Evolutionary conservation across 2,329 filamentous ascomycete genomes (phyloP), one percentile per base, ranked within the genome.

Genomic region (Pseudopithomyces chartarum): DNA sequence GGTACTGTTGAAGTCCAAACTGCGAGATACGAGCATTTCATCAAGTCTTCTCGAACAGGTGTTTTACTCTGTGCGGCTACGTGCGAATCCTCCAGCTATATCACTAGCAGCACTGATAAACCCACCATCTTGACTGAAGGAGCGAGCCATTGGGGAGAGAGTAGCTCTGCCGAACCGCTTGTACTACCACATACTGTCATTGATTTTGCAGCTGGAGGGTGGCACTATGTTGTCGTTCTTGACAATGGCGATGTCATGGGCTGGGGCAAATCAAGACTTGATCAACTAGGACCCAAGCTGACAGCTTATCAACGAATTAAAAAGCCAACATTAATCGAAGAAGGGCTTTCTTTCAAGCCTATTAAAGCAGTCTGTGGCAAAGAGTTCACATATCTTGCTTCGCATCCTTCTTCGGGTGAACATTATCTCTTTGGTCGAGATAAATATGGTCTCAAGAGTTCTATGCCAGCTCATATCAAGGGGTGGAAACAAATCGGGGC

Each of bases 211-310:
- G 89, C 90, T 11, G 87, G 90, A 32, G 90, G 96, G 81, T 87
- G 86, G 20, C 95, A 99, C 70, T 86, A 87, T 0, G 84, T 96
- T 15, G 86, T 80, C 1, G 84, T 97, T 0, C 76, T 96, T 3
- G 84, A 84, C 42, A 89, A 90, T 69, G 94, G 93, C 0, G 83
- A 90, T 15, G 87, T 88, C 1, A 96, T 90, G 71, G 93, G 92
- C 2, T 98, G 94, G 94, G 95, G 95, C 0, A 91, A 87, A 66
- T 89, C 90, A 13, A 85, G 92, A 22, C 95, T 97, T 70, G 91
- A 91, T 0, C 94, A 99, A 73, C 78, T 96, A 1, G 93, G 92
- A 0, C 75, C 52, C 2, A 40, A 46, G 79, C 40, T 82, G 0
- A 42, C 60, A 11, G 83, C 0, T 73, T 76, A 20, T 79, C 78